phyloP scores from a whole-genome alignment of 2,329 filamentous ascomycete genomes.

The Akanthomyces uredinophilus region DNA sequence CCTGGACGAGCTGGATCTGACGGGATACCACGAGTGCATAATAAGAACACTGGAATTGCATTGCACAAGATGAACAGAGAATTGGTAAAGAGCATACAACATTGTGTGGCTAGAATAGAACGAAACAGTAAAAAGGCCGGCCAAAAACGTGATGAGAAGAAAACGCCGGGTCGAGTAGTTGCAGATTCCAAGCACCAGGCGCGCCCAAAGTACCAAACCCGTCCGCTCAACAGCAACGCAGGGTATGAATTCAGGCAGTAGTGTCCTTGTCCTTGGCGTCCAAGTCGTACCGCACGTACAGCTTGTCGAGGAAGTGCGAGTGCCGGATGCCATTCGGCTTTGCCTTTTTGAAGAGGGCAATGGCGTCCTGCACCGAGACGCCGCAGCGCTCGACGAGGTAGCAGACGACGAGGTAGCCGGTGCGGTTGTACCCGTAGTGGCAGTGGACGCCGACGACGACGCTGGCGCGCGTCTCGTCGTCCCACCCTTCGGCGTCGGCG shows the following conservation, averaged over 20 bases:
- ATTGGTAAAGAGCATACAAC: not conserved
- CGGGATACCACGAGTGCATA: not conserved
- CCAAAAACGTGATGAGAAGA: not conserved
- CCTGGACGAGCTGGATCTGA: not conserved
- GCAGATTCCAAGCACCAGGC: not conserved
- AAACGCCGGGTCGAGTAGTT: not conserved
- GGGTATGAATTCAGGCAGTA: too few species aligned
- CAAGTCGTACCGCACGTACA: constrained; percentile 68
- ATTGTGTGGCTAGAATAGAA: not conserved
- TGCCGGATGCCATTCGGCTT: constrained; percentile 83
- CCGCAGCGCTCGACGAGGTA: constrained; percentile 82
- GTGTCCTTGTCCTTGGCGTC: constrained; percentile 16
- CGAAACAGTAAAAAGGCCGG: too few species aligned
- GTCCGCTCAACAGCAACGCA: too few species aligned
- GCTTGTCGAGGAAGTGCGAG: constrained; percentile 77
- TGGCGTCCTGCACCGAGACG: constrained; percentile 67
- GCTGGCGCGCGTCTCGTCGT: constrained; percentile 27
- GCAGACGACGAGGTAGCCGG: constrained; percentile 83
- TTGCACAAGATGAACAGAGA: not conserved
- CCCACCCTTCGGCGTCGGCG: constrained; percentile 34
- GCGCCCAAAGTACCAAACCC: not conserved
- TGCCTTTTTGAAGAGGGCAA: constrained; percentile 68
- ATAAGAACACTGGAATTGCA: not conserved
- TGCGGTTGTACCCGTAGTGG: constrained; percentile 93
- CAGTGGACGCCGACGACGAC: constrained; percentile 79